Evolutionary conservation across 2,329 filamentous ascomycete species (phyloP).

Genomic region (Apiospora aurea): DNA sequence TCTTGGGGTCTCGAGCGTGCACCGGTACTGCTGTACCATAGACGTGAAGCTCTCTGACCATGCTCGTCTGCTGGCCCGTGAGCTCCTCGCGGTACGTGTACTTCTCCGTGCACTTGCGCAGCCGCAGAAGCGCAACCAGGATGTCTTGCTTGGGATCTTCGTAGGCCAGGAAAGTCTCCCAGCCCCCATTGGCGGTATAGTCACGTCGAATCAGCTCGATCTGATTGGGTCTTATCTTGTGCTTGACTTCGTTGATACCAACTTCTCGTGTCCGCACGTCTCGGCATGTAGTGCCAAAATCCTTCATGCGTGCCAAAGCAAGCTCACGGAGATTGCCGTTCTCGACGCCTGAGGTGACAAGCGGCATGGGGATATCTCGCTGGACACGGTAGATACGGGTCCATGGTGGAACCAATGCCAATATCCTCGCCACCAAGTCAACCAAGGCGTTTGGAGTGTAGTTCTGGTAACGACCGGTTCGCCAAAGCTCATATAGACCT

Average conservation of each 20-base stretch:
- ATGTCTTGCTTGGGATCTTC: slow-evolving; percentile 99
- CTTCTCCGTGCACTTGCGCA: slow-evolving; percentile 89
- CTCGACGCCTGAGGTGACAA: slow-evolving; percentile 98
- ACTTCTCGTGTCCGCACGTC: slow-evolving; percentile 97
- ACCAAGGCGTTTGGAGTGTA: slow-evolving; percentile 98
- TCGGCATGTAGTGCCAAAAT: slow-evolving; percentile 95
- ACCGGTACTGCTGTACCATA: slow-evolving; percentile 98
- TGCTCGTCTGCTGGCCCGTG: slow-evolving; percentile 82
- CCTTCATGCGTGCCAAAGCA: slow-evolving; percentile 96
- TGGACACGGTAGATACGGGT: slow-evolving; percentile 98
- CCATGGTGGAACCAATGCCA: slow-evolving; percentile 95
- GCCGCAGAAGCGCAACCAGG: slow-evolving; percentile 84
- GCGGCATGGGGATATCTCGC: slow-evolving; percentile 98
- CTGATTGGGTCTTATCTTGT: slow-evolving; percentile 96
- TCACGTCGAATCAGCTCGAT: slow-evolving; percentile 94
- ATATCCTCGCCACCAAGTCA: slow-evolving; percentile 93
- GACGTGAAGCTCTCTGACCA: slow-evolving; percentile 94
- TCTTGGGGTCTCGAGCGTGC: slow-evolving; percentile 91
- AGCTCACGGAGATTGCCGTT: slow-evolving; percentile 96
- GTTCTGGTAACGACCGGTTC: slow-evolving; percentile 96
- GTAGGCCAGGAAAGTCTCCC: slow-evolving; percentile 98
- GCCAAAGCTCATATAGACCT: slow-evolving; percentile 95
- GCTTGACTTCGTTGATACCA: slow-evolving; percentile 98
- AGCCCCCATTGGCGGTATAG: slow-evolving; percentile 93
- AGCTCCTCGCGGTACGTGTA: slow-evolving; percentile 94